Evolutionary conservation across 1,139 yeast genomes (phyloP).

Genomic region (Kluyveromyces marxianus): DNA sequence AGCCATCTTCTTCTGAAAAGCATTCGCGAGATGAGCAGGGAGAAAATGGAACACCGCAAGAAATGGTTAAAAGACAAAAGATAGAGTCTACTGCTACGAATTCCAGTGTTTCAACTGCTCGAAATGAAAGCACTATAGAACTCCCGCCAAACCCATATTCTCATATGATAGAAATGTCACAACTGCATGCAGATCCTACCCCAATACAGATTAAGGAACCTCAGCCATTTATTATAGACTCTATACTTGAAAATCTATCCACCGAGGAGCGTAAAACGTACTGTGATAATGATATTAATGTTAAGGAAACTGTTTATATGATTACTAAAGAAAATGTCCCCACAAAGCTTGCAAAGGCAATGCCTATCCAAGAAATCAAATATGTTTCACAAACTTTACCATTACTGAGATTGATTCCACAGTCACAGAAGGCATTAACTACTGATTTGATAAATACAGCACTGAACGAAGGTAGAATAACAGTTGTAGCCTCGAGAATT

Average conservation of each 20-base stretch:
- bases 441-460: constrained; percentile 84
- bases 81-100: neutral
- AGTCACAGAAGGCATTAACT: constrained; percentile 77
- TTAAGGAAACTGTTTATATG: constrained; percentile 36
- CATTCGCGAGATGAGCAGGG: constrained; percentile 1
- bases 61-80: neutral
- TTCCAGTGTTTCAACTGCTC: neutral
- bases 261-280: constrained; percentile 13
- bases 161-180: constrained; percentile 5
- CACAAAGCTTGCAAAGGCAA: constrained; percentile 42
- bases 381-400: constrained; percentile 87
- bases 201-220: constrained; percentile 11
- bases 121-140: neutral
- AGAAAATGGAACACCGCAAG: neutral
- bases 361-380: constrained; percentile 78
- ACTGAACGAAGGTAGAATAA: constrained; percentile 83
- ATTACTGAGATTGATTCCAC: constrained; percentile 67
- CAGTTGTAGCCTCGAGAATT: constrained; percentile 85
- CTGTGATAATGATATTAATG: constrained; percentile 20
- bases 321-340: constrained; percentile 42
- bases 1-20: neutral
- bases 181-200: constrained; percentile 16
- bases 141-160: constrained; percentile 1
- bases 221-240: constrained; percentile 8
- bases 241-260: constrained; percentile 4